A percentile compares a stretch with the other conserved stretches of the same genome.
Evolutionary conservation across 2,329 filamentous ascomycete genomes (phyloP).

Genomic region (Exophiala dermatitidis): DNA sequence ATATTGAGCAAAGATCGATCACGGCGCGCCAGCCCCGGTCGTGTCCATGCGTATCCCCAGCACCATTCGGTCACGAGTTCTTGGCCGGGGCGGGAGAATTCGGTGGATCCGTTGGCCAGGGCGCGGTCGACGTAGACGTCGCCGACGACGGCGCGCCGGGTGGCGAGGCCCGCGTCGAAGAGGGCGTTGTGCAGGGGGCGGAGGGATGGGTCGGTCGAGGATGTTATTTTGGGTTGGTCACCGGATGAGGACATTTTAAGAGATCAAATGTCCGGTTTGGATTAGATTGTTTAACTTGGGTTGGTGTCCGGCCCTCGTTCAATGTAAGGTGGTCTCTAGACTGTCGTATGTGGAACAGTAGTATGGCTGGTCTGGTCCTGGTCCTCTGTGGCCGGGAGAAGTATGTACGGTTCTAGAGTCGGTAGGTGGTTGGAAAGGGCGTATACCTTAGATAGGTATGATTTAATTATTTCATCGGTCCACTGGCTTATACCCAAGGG

Average conservation of each 20-base stretch:
- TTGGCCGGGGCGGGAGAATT: conserved; percentile 26
- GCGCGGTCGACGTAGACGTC: conserved; percentile 50
- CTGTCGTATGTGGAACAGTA: no score
- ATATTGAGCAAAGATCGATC: conserved; percentile 58
- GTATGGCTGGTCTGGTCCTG: no score
- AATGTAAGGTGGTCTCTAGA: no score
- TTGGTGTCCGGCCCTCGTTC: background rate
- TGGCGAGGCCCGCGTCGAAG: conserved; percentile 55
- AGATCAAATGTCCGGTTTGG: background rate
- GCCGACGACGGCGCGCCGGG: conserved; percentile 54
- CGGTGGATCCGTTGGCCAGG: conserved; percentile 23
- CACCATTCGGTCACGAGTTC: conserved; percentile 51
- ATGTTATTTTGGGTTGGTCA: conserved; percentile 2
- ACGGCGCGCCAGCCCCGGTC: conserved; percentile 55
- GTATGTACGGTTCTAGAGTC: no score
- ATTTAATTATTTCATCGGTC: no score
- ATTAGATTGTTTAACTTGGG: background rate
- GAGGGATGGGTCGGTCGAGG: conserved; percentile 17
- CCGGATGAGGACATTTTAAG: background rate
- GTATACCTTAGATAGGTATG: no score
- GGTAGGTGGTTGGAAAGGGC: no score
- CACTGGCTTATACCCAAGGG: no score
- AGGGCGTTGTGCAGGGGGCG: conserved; percentile 33
- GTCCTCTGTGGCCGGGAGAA: no score
- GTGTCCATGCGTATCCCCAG: conserved; percentile 56